Evolutionary conservation across 2,329 filamentous ascomycete species (phyloP).

Genomic region (Dactylellina drechsleri): DNA sequence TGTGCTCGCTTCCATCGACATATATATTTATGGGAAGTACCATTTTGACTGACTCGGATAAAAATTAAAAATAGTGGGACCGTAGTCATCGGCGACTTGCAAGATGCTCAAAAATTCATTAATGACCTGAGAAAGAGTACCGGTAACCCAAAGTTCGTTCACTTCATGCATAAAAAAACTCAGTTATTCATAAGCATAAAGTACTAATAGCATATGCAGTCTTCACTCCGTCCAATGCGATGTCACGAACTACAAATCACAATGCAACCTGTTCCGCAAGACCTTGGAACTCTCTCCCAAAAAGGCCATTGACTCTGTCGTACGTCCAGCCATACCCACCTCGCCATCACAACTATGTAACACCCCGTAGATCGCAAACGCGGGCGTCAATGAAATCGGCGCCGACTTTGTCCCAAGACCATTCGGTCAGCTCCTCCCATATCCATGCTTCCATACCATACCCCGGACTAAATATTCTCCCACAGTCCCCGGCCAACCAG

Average conservation of each 20-base stretch:
- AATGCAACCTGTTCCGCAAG: slow-evolving; percentile 72
- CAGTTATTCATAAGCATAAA: not conserved
- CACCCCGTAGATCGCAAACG: slow-evolving; percentile 66
- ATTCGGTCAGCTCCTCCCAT: slow-evolving; percentile 40
- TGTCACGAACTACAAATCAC: slow-evolving; percentile 73
- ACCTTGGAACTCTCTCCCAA: slow-evolving; percentile 67
- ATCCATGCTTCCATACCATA: slow-evolving; percentile 20
- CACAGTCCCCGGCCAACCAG: slow-evolving; percentile 58
- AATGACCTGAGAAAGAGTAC: slow-evolving; percentile 65
- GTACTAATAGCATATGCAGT: slow-evolving; percentile 14
- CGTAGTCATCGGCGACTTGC: slow-evolving; percentile 73
- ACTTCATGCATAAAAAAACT: not conserved
- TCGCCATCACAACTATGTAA: not conserved
- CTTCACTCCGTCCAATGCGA: slow-evolving; percentile 72
- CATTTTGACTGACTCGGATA: slow-evolving; percentile 1
- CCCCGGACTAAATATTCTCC: slow-evolving; percentile 26
- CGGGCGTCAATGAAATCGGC: slow-evolving; percentile 68
- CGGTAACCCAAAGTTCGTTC: slow-evolving; percentile 61
- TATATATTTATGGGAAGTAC: too few species aligned
- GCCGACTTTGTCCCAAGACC: slow-evolving; percentile 63
- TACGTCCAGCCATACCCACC: slow-evolving; percentile 15
- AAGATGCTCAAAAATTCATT: slow-evolving; percentile 69
- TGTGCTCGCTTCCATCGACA: slow-evolving; percentile 18
- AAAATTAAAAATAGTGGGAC: slow-evolving; percentile 63
- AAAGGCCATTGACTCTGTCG: slow-evolving; percentile 54